Evolutionary conservation across 805 yeast species (phyloP).

Genomic region (Metschnikowia matae): DNA sequence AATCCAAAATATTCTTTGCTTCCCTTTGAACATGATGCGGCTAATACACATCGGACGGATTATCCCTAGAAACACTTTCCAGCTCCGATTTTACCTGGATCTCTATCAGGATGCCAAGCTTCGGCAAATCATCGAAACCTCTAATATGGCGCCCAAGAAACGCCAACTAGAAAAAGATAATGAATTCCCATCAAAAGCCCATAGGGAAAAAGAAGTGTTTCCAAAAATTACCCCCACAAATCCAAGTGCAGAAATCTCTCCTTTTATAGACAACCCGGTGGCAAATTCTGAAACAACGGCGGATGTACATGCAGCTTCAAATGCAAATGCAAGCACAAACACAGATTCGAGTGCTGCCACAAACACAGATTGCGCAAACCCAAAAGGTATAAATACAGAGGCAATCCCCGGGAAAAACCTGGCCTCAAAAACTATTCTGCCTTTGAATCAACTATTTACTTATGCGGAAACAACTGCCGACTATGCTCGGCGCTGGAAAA

Average conservation of each 20-base stretch:
- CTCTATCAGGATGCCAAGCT: conserved; percentile 25
- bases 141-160: conserved; percentile 28
- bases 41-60: not conserved
- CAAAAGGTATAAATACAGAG: not conserved
- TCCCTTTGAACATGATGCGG: not conserved
- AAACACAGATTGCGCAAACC: not conserved
- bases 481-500: not conserved
- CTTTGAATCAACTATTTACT: not conserved
- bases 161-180: conserved; percentile 1
- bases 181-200: not conserved
- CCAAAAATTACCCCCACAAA: not conserved
- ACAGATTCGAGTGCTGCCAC: conserved; percentile 5
- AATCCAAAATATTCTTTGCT: not conserved
- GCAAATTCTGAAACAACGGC: not conserved
- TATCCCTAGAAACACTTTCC: not conserved
- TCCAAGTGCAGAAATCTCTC: not conserved
- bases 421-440: not conserved
- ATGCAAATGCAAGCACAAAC: conserved; percentile 9
- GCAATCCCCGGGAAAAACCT: not conserved
- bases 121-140: conserved; percentile 31
- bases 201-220: not conserved
- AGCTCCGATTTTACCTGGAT: not conserved
- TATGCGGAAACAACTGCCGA: not conserved
- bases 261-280: conserved; percentile 3
- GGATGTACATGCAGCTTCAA: not conserved